These are phyloP conservation scores for Aspergillus wentii DNA, from an alignment of 495 filamentous ascomycete species.

Conservation along the genomic window DNA sequence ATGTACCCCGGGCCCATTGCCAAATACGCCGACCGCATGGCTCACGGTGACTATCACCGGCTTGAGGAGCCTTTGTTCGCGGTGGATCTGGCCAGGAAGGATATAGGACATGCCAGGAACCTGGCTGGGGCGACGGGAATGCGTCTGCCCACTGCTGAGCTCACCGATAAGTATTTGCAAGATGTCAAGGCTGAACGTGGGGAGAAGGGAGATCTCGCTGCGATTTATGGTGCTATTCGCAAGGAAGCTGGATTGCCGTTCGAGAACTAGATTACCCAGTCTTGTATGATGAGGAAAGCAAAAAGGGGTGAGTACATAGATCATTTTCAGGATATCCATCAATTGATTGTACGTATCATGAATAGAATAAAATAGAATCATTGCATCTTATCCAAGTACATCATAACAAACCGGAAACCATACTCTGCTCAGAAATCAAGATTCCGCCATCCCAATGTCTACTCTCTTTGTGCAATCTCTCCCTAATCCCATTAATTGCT, in stretches of 20 bases:
- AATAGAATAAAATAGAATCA: no score
- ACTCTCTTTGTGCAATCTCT: no score
- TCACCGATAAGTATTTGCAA: constrained; percentile 63
- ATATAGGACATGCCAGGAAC: constrained; percentile 67
- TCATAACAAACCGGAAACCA: no score
- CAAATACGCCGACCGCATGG: constrained; percentile 71
- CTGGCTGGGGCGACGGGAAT: constrained; percentile 61
- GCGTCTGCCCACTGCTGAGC: constrained; percentile 58
- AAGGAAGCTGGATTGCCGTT: constrained; percentile 65
- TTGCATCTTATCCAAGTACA: no score
- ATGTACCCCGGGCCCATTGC: constrained; percentile 54
- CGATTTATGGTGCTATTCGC: constrained; percentile 74
- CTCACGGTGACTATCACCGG: constrained; percentile 66
- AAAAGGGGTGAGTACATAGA: no score
- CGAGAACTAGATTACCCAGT: constrained; percentile 40
- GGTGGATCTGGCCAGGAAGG: constrained; percentile 84
- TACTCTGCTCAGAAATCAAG: no score
- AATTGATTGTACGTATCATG: no score
- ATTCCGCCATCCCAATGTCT: no score
- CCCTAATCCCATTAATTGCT: no score
- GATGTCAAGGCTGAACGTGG: constrained; percentile 69
- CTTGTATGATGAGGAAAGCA: neutral
- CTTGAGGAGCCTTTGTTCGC: constrained; percentile 74
- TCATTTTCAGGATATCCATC: no score
- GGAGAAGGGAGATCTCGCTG: constrained; percentile 74